Conservation (phyloP, 2,329 filamentous ascomycete genomes). For the Myrmaecium sp. region DNA sequence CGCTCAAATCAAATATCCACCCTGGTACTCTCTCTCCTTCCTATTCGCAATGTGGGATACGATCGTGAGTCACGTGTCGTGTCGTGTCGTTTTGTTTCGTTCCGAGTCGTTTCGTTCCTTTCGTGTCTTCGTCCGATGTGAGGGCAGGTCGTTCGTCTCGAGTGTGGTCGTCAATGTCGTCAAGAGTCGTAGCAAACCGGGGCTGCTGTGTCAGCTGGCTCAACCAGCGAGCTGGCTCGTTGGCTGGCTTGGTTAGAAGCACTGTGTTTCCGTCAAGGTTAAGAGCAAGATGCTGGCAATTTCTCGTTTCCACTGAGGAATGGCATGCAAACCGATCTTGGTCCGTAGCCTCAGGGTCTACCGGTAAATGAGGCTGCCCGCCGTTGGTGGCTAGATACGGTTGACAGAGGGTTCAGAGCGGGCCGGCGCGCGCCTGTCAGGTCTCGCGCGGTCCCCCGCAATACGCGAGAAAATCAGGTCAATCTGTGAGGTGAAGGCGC, state of each 20-base stretch:
- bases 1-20: conserved; percentile 1
- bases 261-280: conserved; percentile 13
- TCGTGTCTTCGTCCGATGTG: not conserved
- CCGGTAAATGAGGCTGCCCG: not conserved
- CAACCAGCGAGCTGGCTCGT: conserved; percentile 15
- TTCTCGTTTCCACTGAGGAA: no score
- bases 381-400: not conserved
- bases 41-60: not conserved
- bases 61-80: not conserved
- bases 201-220: conserved; percentile 16
- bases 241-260: conserved; percentile 21
- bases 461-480: not conserved
- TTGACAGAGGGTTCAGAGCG: no score
- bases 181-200: conserved; percentile 14
- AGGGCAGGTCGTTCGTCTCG: conserved; percentile 17
- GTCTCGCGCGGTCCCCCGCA: no score
- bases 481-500: not conserved
- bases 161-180: no score
- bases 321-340: no score
- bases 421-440: no score
- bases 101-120: conserved; percentile 1
- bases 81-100: not conserved
- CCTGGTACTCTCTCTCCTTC: not conserved
- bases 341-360: no score
- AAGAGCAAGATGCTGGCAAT: no score